phyloP scores from a whole-genome alignment of 495 filamentous ascomycete species.

The Xylaria telfairii region DNA sequence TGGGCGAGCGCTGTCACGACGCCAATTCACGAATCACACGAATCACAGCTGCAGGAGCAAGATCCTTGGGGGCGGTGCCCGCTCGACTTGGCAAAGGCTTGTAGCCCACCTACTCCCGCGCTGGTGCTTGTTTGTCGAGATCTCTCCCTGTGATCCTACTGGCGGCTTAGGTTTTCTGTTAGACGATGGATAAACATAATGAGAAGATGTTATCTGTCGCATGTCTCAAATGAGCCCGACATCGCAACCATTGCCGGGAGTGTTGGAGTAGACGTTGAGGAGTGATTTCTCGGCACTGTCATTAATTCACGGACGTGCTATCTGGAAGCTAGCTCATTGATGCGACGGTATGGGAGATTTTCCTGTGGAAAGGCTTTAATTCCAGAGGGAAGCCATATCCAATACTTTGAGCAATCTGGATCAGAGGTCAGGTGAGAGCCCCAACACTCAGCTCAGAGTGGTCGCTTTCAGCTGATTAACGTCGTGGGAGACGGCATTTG shows the following conservation, averaged over 20 bases:
- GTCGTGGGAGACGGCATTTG: neutral
- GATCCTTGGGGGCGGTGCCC: conserved; percentile 16
- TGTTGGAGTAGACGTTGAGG: neutral
- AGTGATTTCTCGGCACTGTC: neutral
- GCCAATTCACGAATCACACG: conserved; percentile 14
- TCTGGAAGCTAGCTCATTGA: neutral
- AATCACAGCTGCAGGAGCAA: conserved; percentile 23
- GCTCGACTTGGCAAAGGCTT: conserved; percentile 26
- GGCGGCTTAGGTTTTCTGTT: conserved; percentile 26
- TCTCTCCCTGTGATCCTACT: conserved; percentile 28
- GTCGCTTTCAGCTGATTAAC: conserved; percentile 10
- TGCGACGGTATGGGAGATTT: neutral
- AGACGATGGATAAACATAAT: conserved; percentile 28
- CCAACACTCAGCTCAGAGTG: conserved; percentile 3
- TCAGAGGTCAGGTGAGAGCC: conserved; percentile 11
- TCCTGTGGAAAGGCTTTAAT: neutral
- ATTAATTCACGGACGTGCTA: neutral
- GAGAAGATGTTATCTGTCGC: conserved; percentile 19
- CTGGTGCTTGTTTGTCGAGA: conserved; percentile 15
- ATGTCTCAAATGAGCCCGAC: conserved; percentile 7
- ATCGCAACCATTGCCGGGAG: conserved; percentile 2
- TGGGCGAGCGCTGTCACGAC: conserved; percentile 9
- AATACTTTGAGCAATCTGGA: neutral
- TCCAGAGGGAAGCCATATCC: neutral
- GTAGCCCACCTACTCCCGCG: conserved; percentile 21